phyloP scores from a whole-genome alignment of 2,329 filamentous ascomycete species.

The Trichoderma guizhouense region DNA sequence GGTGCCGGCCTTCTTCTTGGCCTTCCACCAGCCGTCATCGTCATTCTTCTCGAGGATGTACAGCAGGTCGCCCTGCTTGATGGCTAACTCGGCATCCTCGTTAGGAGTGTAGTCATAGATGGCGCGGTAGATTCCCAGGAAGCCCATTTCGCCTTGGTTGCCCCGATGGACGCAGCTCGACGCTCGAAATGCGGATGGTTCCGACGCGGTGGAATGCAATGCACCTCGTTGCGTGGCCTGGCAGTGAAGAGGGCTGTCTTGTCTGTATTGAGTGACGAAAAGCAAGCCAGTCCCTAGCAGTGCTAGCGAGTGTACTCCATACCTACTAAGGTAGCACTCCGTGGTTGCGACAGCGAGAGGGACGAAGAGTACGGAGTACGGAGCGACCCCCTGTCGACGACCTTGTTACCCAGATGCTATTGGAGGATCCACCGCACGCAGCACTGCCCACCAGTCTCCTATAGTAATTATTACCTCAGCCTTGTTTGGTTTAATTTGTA shows the following conservation, averaged over 20 bases:
- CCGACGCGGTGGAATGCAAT: conserved; percentile 13
- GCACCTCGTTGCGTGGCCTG: conserved; percentile 11
- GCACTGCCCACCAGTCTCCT: background rate
- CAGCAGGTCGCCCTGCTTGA: conserved; percentile 81
- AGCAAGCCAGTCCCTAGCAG: conserved; percentile 12
- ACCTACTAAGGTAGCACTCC: background rate
- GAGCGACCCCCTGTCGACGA: conserved; percentile 3
- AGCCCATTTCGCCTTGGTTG: conserved; percentile 64
- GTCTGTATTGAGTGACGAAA: background rate
- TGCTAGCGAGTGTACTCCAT: conserved; percentile 13
- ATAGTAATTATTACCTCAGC: background rate
- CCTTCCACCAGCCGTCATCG: conserved; percentile 89
- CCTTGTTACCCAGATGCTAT: background rate
- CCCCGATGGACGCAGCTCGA: conserved; percentile 24
- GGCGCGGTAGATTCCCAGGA: conserved; percentile 85
- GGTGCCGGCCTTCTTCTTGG: conserved; percentile 79
- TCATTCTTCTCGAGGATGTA: conserved; percentile 81
- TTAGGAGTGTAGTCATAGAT: conserved; percentile 91
- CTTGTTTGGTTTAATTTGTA: background rate
- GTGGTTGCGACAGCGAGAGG: background rate
- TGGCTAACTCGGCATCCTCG: conserved; percentile 77
- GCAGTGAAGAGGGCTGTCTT: conserved; percentile 15
- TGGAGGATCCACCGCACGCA: background rate
- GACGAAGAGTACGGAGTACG: conserved; percentile 1
- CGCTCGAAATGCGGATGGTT: conserved; percentile 18